These are phyloP conservation scores for Puccinia hordei DNA, from an alignment of 1,284 basidiomycete species.

Conservation along the genomic window DNA sequence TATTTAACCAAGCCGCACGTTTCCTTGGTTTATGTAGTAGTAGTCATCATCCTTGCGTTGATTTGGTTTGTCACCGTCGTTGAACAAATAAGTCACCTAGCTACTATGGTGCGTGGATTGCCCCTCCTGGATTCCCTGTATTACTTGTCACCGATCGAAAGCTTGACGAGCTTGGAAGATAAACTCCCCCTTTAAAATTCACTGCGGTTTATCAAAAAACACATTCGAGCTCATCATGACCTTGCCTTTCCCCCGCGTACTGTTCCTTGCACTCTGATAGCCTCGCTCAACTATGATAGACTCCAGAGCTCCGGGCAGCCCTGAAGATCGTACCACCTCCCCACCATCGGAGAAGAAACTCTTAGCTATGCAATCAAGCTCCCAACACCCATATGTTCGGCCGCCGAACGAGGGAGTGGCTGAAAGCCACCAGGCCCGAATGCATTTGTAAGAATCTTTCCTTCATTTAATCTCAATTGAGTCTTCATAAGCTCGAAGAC, in stretches of 20 bases:
- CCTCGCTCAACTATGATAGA: slow-evolving; percentile 1
- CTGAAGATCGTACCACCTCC: slow-evolving; percentile 1
- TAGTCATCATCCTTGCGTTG: neutral
- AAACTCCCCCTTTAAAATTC: neutral
- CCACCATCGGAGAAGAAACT: neutral
- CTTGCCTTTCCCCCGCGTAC: neutral
- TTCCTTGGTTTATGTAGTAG: neutral
- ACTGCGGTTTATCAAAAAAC: neutral
- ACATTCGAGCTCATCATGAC: slow-evolving; percentile 4
- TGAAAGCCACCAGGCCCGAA: slow-evolving; percentile 20
- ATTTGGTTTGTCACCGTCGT: slow-evolving; percentile 13
- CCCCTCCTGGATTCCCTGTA: slow-evolving; percentile 5
- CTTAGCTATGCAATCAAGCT: slow-evolving; percentile 12
- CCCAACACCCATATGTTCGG: neutral
- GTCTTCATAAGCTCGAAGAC: neutral
- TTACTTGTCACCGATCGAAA: neutral
- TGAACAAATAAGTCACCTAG: slow-evolving; percentile 16
- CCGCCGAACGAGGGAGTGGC: slow-evolving; percentile 19
- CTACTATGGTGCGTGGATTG: slow-evolving; percentile 22
- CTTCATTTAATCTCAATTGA: slow-evolving; percentile 16
- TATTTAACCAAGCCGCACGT: slow-evolving; percentile 12
- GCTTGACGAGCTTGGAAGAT: slow-evolving; percentile 8
- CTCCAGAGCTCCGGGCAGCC: neutral
- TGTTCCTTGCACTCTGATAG: slow-evolving; percentile 10
- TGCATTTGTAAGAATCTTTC: slow-evolving; percentile 22